Base-by-base conservation (phyloP, 2,329 filamentous ascomycete species). In the Cladophialophora carrionii region DNA sequence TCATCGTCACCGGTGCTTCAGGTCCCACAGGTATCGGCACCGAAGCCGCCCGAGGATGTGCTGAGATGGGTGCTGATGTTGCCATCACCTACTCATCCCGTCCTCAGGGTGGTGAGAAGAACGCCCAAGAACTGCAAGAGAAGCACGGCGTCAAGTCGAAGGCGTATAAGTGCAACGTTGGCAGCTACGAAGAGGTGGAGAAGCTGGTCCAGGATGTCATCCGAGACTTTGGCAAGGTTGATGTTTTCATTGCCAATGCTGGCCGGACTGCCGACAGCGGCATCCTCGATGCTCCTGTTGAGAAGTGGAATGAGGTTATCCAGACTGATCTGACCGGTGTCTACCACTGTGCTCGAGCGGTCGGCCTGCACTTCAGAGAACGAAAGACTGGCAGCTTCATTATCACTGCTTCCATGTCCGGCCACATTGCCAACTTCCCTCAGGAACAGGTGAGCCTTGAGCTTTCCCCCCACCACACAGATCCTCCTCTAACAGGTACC, bases 281-380 rank as follows among this genome's bases (percentile, higher is more conserved):
- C 64, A 83, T 91, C 73, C 81, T 91, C 56, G 89, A 91, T 68
- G 87, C 86, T 74, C 84, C 86, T 26, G 86, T 90, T 24, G 83
- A 88, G 74, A 90, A 91, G 74, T 87, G 87, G 75, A 87, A 92
- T 75, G 85, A 87, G 77, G 91, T 96, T 82, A 84, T 96, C 77
- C 85, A 90, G 72, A 88, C 94, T 73, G 96, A 97, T 78, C 83
- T 96, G 71, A 95, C 88, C n/a, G 93, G 92, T 12, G 87, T 85
- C 31, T 91, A 92, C 79, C 87, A 93, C 84, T 96, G 91, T 68
- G 91, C 92, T 29, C 91, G 94, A 81, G 91, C 91, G 22, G 90
- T 91, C n/a, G 93, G 92, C 37, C 84, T 88, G 62, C 89, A 95
- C 78, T 89, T 88, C 83, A 87, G 87, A 78, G 79, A 88, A 78